phyloP scores from a whole-genome alignment of 208 protist genomes.

The Crithidia sp. region DNA sequence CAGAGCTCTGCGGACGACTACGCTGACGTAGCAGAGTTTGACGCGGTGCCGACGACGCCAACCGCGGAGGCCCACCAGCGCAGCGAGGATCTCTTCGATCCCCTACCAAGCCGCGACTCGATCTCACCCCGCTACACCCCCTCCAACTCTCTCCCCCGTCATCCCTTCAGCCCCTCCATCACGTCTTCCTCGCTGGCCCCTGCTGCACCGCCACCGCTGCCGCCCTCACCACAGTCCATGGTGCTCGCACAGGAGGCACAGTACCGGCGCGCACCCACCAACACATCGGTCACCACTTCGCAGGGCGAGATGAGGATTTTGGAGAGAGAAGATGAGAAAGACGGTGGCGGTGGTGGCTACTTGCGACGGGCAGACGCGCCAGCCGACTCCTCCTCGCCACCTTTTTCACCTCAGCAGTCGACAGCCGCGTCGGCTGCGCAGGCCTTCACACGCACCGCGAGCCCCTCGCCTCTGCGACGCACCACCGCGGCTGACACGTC shows the following conservation, averaged over 20 bases:
- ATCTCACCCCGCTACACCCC: constrained; percentile 10
- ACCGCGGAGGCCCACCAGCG: not conserved
- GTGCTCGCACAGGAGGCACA: not conserved
- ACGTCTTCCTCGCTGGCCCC: not conserved
- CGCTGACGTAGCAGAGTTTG: not conserved
- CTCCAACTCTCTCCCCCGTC: constrained; percentile 1
- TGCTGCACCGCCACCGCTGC: constrained; percentile 6
- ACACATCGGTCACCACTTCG: not conserved
- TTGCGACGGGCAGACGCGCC: not conserved
- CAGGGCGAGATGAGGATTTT: no score
- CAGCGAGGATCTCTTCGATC: not conserved
- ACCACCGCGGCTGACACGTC: not conserved
- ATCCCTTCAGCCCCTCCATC: constrained; percentile 5
- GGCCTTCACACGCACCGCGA: constrained; percentile 18
- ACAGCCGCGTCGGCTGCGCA: not conserved
- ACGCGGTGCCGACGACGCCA: not conserved
- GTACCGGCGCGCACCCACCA: not conserved
- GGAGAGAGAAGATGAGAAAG: not conserved
- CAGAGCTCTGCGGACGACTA: not conserved
- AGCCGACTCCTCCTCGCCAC: constrained; percentile 6
- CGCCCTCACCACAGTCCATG: constrained; percentile 5
- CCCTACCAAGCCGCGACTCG: constrained; percentile 7
- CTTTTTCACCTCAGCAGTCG: not conserved
- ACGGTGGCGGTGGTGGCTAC: not conserved
- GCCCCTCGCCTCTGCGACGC: constrained; percentile 14